Base-by-base conservation (phyloP, 176 grass and related monocot genomes). In the Triticum urartu region DNA sequence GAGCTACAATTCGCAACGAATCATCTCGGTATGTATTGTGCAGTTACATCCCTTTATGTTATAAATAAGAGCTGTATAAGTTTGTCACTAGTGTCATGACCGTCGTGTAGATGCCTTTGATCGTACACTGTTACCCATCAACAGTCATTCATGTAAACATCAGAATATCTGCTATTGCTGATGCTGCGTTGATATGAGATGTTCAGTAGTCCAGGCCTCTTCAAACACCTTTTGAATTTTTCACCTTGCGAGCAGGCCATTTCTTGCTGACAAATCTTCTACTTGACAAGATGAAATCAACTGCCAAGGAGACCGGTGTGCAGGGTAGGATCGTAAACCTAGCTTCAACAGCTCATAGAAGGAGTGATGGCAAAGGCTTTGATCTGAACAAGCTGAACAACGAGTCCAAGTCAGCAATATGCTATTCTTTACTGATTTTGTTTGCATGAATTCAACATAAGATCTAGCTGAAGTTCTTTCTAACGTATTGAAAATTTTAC, bases 1-100 rank as follows among this genome's bases (percentile, higher is more conserved):
- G 95, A 98, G 69, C 76, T 93, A 68, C 95, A 98, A 11, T 98
- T 95, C 13, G 91, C 95, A 2, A 98, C 91, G 0, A 98, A 98
- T 84, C 93, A 95, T 72, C 72, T 94, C 7, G 95, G 93, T 95
- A 86, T 52, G 78, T 64, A 72, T 79, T 79, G 26, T 26, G 14
- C 14, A 10, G 64, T 4, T 66, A 66, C 24, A 50, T 75, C 25
- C 9, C 43, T 30, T 34, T 15, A 34, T 2, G 7, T 7, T 34
- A 35, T 15, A 81, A n/a, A 81, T 18, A 68, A 21, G 2, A 33
- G 15, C 68, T 47, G 43, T 47, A 47, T 3, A 47, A 47, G 43
- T 47, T 47, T 11, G 11, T 47, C 43, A 47, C 43, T 47, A 47
- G 11, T 47, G 43, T 47, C 43, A 47, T 13, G 17, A 34, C 6